These are phyloP conservation scores for Globisporangium perplexum DNA, from an alignment of 352 stramenopile genomes.

Conservation along the genomic window DNA sequence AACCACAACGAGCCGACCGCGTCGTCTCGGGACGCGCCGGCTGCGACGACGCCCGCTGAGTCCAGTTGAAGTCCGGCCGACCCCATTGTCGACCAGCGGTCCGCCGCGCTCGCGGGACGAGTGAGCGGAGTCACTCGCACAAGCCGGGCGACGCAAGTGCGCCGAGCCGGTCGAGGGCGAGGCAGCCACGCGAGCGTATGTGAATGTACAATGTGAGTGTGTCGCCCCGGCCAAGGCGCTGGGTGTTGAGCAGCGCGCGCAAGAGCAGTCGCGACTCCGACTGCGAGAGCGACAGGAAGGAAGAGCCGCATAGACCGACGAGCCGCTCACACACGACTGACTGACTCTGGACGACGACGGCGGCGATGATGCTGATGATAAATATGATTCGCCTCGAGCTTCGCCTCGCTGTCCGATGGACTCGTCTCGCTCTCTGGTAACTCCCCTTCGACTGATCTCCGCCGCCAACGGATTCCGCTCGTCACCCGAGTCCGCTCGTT, in stretches of 20 bases:
- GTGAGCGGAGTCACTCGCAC: background rate
- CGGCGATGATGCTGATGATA: background rate
- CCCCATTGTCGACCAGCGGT: too few species aligned
- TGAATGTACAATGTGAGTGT: constrained; percentile 3
- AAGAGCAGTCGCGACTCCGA: background rate
- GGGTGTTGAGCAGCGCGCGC: background rate
- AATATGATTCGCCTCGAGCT: background rate
- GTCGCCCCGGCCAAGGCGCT: background rate
- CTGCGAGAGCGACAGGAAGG: too few species aligned
- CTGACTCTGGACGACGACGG: too few species aligned
- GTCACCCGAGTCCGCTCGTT: too few species aligned
- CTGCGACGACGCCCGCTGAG: background rate
- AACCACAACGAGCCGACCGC: constrained; percentile 49
- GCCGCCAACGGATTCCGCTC: too few species aligned
- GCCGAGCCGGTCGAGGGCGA: background rate
- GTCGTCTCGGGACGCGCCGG: constrained; percentile 2
- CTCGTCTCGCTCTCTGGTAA: too few species aligned
- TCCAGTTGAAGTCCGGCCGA: constrained; percentile 1
- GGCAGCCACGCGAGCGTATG: background rate
- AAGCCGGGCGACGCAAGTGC: too few species aligned
- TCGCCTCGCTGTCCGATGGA: background rate
- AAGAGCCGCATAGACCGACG: background rate
- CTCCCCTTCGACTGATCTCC: too few species aligned
- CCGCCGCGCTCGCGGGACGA: background rate
- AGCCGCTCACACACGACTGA: background rate